A percentile compares a stretch with the other conserved stretches of the same genome.
These are phyloP conservation scores for Mycena floridula DNA, from an alignment of 768 basidiomycete species.

Conservation along the genomic window DNA sequence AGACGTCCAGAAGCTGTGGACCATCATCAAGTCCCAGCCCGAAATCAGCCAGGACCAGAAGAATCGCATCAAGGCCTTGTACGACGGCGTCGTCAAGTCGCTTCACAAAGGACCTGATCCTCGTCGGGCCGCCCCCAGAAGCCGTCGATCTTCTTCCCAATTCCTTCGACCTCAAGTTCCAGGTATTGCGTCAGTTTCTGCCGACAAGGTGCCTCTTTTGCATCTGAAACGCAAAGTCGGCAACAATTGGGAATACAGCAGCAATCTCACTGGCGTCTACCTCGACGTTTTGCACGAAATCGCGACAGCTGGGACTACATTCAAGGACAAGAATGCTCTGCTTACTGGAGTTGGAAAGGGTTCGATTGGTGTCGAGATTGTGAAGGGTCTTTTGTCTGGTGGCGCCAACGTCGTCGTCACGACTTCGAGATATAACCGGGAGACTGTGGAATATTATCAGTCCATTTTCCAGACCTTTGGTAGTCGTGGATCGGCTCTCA, in stretches of 20 bases:
- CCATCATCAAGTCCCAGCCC: slow-evolving; percentile 93
- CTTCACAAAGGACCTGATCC: slow-evolving; percentile 75
- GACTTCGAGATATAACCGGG: slow-evolving; percentile 93
- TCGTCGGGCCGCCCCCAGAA: slow-evolving; percentile 50
- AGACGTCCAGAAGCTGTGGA: slow-evolving; percentile 95
- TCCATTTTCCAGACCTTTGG: slow-evolving; percentile 95
- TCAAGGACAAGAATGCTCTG: slow-evolving; percentile 98
- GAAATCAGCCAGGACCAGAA: slow-evolving; percentile 97
- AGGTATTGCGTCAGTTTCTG: slow-evolving; percentile 61
- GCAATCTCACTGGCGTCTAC: slow-evolving; percentile 92
- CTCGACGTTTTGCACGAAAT: slow-evolving; percentile 97
- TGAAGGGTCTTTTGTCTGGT: slow-evolving; percentile 94
- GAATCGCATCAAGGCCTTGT: slow-evolving; percentile 88
- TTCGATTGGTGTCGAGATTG: slow-evolving; percentile 95
- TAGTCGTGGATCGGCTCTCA: slow-evolving; percentile 91
- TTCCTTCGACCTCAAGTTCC: slow-evolving; percentile 92
- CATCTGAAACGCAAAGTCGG: slow-evolving; percentile 98
- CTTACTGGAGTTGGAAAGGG: slow-evolving; percentile 97
- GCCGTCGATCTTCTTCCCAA: slow-evolving; percentile 89
- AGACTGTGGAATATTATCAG: slow-evolving; percentile 97
- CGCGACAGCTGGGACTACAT: slow-evolving; percentile 95
- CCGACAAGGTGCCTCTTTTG: slow-evolving; percentile 89
- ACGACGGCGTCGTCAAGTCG: slow-evolving; percentile 94
- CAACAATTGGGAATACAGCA: slow-evolving; percentile 92
- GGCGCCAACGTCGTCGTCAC: slow-evolving; percentile 97